Percentiles rank a stretch among this genome's conserved stretches.
Evolutionary conservation across 306 rosid genomes (phyloP).

Genomic region (Acacia confusa): DNA sequence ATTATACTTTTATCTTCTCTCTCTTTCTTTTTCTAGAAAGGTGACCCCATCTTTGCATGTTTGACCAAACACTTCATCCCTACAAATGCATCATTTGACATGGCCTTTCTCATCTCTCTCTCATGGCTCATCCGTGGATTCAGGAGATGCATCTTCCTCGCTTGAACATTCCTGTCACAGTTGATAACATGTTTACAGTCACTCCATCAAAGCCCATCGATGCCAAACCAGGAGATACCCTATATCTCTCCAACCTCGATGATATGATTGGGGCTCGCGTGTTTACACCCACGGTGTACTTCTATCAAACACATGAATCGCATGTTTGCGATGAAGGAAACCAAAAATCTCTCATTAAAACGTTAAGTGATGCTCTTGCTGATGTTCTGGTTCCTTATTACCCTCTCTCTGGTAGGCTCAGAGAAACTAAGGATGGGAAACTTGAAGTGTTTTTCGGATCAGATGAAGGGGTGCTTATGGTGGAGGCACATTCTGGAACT

Average conservation of each 20-base stretch:
- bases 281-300: constrained; percentile 83
- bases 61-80: constrained; percentile 21
- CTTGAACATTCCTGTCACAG: constrained; percentile 48
- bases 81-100: constrained; percentile 59
- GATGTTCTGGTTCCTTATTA: constrained; percentile 82
- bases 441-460: constrained; percentile 75
- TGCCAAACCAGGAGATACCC: constrained; percentile 35
- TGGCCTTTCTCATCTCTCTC: constrained; percentile 29
- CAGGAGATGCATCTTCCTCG: constrained; percentile 75
- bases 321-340: neutral
- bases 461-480: constrained; percentile 73
- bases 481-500: constrained; percentile 64
- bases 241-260: constrained; percentile 84
- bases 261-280: constrained; percentile 79
- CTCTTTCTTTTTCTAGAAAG: constrained; percentile 13
- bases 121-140: constrained; percentile 79
- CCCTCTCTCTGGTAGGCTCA: constrained; percentile 82
- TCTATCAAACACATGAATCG: constrained; percentile 37
- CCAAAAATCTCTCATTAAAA: constrained; percentile 39
- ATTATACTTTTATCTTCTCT: constrained; percentile 57
- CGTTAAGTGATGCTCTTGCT: constrained; percentile 57
- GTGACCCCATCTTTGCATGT: constrained; percentile 66
- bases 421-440: constrained; percentile 69
- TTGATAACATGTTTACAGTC: constrained; percentile 40
- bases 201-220: constrained; percentile 60